Conservation (phyloP, 2,329 filamentous ascomycete genomes). For the Ophiosphaerella korrae region DNA sequence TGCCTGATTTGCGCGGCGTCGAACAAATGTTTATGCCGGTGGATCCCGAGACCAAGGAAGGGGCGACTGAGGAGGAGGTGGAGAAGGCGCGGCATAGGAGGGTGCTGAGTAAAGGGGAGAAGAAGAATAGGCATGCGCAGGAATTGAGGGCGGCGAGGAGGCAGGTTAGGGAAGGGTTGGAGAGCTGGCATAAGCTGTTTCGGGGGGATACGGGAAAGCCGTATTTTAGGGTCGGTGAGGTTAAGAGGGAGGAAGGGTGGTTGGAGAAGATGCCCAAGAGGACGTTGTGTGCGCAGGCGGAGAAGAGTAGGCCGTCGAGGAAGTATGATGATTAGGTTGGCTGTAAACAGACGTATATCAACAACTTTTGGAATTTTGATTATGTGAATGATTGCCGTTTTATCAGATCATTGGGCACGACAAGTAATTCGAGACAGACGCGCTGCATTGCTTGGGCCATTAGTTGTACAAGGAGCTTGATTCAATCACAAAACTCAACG, state of each 20-base stretch:
- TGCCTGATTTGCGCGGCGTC: constrained; percentile 81
- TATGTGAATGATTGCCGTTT: no score
- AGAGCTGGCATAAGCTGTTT: constrained; percentile 87
- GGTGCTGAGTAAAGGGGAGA: constrained; percentile 35
- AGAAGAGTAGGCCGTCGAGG: constrained; percentile 66
- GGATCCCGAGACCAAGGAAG: constrained; percentile 57
- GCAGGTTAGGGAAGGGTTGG: constrained; percentile 69
- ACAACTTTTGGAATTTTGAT: neutral
- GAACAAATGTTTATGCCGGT: constrained; percentile 81
- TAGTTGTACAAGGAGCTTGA: neutral
- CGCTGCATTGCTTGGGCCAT: neutral
- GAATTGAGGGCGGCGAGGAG: constrained; percentile 69
- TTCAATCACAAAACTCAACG: neutral
- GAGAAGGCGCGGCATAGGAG: constrained; percentile 32
- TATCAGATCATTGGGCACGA: no score
- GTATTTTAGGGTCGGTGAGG: constrained; percentile 79
- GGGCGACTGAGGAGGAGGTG: constrained; percentile 26
- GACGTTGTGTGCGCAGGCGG: constrained; percentile 72
- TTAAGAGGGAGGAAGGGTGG: constrained; percentile 67
- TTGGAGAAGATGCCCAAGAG: constrained; percentile 63
- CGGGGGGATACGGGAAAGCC: constrained; percentile 69
- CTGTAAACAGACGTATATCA: neutral
- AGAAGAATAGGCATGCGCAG: constrained; percentile 61
- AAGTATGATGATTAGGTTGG: constrained; percentile 34
- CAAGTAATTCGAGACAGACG: no score